A percentile compares a stretch with the other conserved stretches of the same genome.
phyloP scores from a whole-genome alignment of 768 basidiomycete genomes.

The Agrocybe pediades region DNA sequence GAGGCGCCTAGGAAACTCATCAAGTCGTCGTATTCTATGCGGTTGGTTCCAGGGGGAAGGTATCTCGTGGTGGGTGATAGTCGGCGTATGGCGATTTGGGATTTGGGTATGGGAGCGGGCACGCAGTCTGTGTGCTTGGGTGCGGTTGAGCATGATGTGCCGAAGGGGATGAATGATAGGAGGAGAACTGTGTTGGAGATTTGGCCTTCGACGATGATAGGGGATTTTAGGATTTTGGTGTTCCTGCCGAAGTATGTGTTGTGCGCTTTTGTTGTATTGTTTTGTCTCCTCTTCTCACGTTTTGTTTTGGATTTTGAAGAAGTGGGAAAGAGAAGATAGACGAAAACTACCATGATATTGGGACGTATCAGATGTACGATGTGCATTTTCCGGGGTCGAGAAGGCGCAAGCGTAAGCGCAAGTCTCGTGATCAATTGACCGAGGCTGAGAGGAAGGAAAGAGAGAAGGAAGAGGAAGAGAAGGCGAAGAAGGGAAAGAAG shows the following conservation, averaged over 20 bases:
- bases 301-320: background rate
- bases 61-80: constrained; percentile 1
- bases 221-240: background rate
- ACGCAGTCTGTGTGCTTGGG: background rate
- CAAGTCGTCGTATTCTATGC: background rate
- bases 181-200: background rate
- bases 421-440: no score
- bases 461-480: no score
- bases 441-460: no score
- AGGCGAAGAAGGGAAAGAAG: no score
- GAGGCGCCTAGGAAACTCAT: background rate
- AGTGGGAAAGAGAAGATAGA: background rate
- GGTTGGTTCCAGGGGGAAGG: background rate
- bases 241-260: background rate
- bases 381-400: background rate
- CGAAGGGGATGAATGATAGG: background rate
- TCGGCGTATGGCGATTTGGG: background rate
- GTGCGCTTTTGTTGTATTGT: background rate
- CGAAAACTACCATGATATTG: background rate
- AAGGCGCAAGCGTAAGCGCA: no score
- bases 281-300: background rate
- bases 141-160: background rate
- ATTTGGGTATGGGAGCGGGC: background rate
- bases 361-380: background rate
- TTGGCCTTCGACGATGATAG: background rate